Base-by-base conservation (phyloP, 2,329 filamentous ascomycete genomes). In the Arthrobotrys entomopaga region DNA sequence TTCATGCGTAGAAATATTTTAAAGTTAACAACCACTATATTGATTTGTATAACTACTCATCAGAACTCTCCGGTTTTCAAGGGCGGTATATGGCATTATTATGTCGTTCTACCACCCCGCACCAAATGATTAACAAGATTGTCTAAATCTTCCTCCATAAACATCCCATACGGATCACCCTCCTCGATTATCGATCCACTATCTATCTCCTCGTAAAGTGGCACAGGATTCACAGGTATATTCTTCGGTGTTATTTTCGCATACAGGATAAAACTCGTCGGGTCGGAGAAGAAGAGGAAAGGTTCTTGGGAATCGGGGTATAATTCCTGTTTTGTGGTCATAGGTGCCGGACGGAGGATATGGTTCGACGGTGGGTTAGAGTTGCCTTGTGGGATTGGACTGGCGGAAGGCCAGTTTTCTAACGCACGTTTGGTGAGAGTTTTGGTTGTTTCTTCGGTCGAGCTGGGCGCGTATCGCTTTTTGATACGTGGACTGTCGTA, bases 231-330 rank as follows among this genome's bases (percentile, higher is more conserved):
- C 8, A 11, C 10, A 1, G 46, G 6, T 10, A 11, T 19, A 10
- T 7, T 26, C 24, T 61, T 52, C 22, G 58, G 46, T 20, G 40
- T 16, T 5, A 52, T 19, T 24, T 42, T 61, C 13, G 24, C 26
- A 15, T 52, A 38, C 2, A 61, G 4, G 15, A 46, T 61, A 26
- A 61, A 61, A 26, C 58, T 61, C 5, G 43, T 26, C n/a, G 58
- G 58, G 3, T 61, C 58, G 26, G 34, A 43, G 24, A 61, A 61
- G 46, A 59, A 34, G 10, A 19, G 13, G 56, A 48, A 59, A 1
- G 56, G 56, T 43, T 46, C 20, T 34, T 59, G 56, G 10, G 56
- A 59, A 13, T 48, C 40, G 7, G 56, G 56, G 16, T 59, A 59
- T 48, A 59, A 20, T 16, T 59, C 56, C 16, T 46, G n/a, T 40